Conservation (phyloP, 176 grass and related monocot genomes). For the Cenchrus fungigraminus region DNA sequence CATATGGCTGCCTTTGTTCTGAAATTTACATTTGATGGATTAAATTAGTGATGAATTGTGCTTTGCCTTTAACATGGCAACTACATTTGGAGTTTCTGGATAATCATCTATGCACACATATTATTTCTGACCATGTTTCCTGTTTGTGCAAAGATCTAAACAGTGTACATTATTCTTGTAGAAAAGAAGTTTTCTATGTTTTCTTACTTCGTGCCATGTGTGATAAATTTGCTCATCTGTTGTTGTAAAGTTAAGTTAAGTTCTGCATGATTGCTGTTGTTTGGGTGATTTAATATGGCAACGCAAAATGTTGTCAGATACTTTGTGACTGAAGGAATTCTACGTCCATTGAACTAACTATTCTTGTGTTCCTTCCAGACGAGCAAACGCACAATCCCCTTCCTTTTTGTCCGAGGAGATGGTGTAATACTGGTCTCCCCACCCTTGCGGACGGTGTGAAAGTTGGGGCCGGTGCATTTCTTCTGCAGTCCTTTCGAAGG, state of each 20-base stretch:
- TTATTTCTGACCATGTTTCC: not conserved
- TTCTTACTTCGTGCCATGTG: not conserved
- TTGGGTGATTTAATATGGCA: not conserved
- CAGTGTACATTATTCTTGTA: not conserved
- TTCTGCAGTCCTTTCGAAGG: not conserved
- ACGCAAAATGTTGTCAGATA: not conserved
- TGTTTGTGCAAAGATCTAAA: not conserved
- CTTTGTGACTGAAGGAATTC: too few species aligned
- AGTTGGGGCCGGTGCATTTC: not conserved
- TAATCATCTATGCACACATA: not conserved
- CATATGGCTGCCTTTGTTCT: not conserved
- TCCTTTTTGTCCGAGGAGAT: conserved; percentile 77
- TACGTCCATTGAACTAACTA: not conserved
- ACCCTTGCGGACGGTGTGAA: conserved; percentile 69
- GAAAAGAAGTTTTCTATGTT: not conserved
- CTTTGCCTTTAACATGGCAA: not conserved
- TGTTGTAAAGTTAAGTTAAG: conserved; percentile 25
- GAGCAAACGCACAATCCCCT: conserved; percentile 63
- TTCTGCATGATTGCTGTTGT: conserved; percentile 32
- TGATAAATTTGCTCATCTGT: not conserved
- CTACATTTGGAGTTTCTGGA: not conserved
- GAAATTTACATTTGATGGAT: not conserved
- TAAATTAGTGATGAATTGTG: not conserved
- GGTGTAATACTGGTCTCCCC: conserved; percentile 84
- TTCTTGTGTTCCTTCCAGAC: conserved; percentile 49